These are phyloP conservation scores for Curvularia hawaiiensis DNA, from an alignment of 2,329 filamentous ascomycete species.

Conservation along the genomic window DNA sequence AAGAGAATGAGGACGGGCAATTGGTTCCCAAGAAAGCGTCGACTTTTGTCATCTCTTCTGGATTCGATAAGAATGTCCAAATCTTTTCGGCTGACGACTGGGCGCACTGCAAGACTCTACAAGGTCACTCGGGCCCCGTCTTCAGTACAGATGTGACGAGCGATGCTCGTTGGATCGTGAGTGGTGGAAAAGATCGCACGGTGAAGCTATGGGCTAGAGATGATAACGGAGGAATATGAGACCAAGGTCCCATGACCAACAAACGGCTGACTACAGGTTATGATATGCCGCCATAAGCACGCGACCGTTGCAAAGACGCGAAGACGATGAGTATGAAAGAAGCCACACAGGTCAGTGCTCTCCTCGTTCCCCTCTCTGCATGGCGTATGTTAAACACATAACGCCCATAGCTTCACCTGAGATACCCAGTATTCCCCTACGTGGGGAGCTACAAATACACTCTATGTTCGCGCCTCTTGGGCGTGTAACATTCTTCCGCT, in stretches of 20 bases:
- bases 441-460: constrained; percentile 16
- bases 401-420: constrained; percentile 21
- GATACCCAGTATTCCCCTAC: constrained; percentile 24
- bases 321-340: constrained; percentile 8
- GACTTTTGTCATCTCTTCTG: constrained; percentile 87
- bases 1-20: constrained; percentile 68
- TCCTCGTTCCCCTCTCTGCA: constrained; percentile 11
- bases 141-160: constrained; percentile 86
- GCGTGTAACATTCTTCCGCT: constrained; percentile 6
- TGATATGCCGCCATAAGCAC: background rate
- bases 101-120: constrained; percentile 84
- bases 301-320: constrained; percentile 1
- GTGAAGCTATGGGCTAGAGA: constrained; percentile 96
- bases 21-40: constrained; percentile 78
- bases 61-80: constrained; percentile 95
- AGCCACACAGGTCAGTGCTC: constrained; percentile 20
- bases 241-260: background rate
- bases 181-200: constrained; percentile 90
- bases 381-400: constrained; percentile 18
- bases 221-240: constrained; percentile 44
- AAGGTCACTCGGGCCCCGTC: constrained; percentile 90
- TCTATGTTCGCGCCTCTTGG: constrained; percentile 6
- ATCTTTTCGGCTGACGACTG: constrained; percentile 97
- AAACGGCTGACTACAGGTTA: constrained; percentile 1
- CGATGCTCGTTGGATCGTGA: constrained; percentile 91